Evolutionary conservation across 176 grass and related monocot species (phyloP), one percentile per base, ranked within the genome.

Genomic region (Phyllostachys edulis): DNA sequence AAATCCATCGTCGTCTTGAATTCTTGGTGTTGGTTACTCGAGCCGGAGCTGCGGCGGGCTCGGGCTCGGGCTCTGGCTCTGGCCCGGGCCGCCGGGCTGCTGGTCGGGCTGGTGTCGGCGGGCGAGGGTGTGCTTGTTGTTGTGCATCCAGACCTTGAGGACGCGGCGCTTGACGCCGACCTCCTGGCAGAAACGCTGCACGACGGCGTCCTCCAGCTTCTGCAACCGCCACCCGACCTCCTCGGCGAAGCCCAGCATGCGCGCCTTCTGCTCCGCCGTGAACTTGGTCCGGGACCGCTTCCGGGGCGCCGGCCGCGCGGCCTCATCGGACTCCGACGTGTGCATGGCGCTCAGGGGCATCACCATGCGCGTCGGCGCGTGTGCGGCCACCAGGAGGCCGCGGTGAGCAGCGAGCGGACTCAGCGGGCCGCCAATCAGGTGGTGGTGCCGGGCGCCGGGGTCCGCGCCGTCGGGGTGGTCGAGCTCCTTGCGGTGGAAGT

Each of bases 121-220:
- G 9, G 94, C 85, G 65, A 97, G 84, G 71, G 77, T 94, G 71
- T 95, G 93, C 84, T 96, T 96, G 89, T 96, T 93, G 81, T 96
- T 93, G 79, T 96, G 91, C 94, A 96, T 96, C 94, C 94, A 96
- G 16, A 96, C 94, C 86, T 96, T 96, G 80, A 96, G 91, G 16
- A 94, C 92, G 34, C 92, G 89, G 38, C 92, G 88, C 85, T 90
- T 94, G 16, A 97, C 88, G n/a, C 94, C 94, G 26, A 97, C 89
- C 88, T 97, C 94, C 76, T 85, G 83, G 83, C 94, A 97, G 92
- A 97, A 92, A 5, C 89, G 92, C 79, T 94, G 92, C 88, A 97
- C 92, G 23, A 69, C 92, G 6, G 67, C 85, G 59, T 97, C 94
- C 52, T 97, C 92, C 39, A 93, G 92, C 76, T 86, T 87, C 87